Base-by-base conservation (phyloP, 257 asterid species). In the Gardenia jasminoides region DNA sequence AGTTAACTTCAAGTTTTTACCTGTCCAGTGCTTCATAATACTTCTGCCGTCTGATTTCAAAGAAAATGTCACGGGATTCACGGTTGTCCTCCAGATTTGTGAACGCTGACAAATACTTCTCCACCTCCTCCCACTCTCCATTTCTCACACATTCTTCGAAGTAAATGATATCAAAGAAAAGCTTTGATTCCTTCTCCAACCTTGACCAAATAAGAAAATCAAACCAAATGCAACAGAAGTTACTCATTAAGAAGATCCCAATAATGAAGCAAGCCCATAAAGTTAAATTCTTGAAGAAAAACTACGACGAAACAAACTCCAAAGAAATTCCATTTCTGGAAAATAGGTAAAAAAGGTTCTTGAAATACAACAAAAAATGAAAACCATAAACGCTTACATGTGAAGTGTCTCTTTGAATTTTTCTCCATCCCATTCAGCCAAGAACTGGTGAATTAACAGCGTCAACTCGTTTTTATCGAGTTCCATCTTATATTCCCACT, bases 101-200 rank as follows among this genome's bases (percentile, higher is more conserved):
- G 72, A 88, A 91, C 58, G 93, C 89, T 11, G 86, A 74, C 62
- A 91, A 70, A 61, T 90, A 91, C 75, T 87, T 88, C n/a, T 88
- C 94, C 71, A 84, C 88, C 56, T 87, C 89, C 5, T 87, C 91
- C 92, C 92, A 87, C 26, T 91, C 91, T 22, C 93, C 94, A 66
- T 86, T 84, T 31, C 78, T 78, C 79, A 88, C 88, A 10, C 79
- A 58, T 4, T 89, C 89, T 84, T 89, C 91, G 65, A 91, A 85
- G 72, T 91, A 85, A 76, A 80, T 87, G 87, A 89, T 79, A 82
- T 87, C 85, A 85, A 89, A 91, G 88, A 78, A 89, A 56, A 85
- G 78, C 19, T 92, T 89, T 0, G 92, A 91, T 54, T 91, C 96
- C 83, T 85, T 86, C 91, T 91, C 96, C 88, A 88, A 78, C 36